Evolutionary conservation across 352 stramenopile genomes (phyloP).

Genomic region (Phytophthora melonis): DNA sequence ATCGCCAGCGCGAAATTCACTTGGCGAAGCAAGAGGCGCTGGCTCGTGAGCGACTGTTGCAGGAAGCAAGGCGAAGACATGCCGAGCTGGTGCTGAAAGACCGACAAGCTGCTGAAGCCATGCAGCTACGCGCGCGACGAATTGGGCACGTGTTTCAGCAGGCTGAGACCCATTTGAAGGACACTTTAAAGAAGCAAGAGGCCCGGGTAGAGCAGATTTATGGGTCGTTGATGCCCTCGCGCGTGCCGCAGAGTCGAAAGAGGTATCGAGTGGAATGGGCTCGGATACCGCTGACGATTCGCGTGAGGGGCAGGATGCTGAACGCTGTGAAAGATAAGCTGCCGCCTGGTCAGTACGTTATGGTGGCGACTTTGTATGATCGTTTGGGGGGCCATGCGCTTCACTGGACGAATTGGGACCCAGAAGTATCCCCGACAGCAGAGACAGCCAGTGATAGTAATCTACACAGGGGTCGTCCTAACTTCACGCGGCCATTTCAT

Average conservation of each 20-base stretch:
- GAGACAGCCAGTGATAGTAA: conserved; percentile 4
- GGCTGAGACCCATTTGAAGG: conserved; percentile 67
- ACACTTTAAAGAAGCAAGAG: conserved; percentile 67
- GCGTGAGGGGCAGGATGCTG: conserved; percentile 70
- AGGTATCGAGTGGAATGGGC: conserved; percentile 80
- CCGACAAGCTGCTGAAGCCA: conserved; percentile 52
- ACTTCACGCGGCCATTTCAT: conserved; percentile 77
- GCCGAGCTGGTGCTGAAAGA: conserved; percentile 53
- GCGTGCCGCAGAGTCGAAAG: conserved; percentile 49
- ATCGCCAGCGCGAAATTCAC: conserved; percentile 56
- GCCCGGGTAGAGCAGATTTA: conserved; percentile 71
- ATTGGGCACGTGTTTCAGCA: conserved; percentile 80
- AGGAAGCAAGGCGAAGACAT: conserved; percentile 51
- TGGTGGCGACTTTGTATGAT: conserved; percentile 89
- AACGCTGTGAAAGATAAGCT: conserved; percentile 89
- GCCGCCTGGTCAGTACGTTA: conserved; percentile 76
- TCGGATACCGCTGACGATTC: conserved; percentile 76
- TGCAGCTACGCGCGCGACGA: conserved; percentile 55
- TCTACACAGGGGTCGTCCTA: conserved; percentile 34
- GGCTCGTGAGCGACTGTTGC: conserved; percentile 44
- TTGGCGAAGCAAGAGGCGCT: conserved; percentile 55
- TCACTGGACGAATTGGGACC: conserved; percentile 79
- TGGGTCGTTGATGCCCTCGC: conserved; percentile 54
- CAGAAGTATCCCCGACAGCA: conserved; percentile 34
- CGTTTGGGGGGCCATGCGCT: conserved; percentile 82